Evolutionary conservation across 139 green algal species (phyloP), one percentile per base, ranked within the genome.

Genomic region (Marvania coccoides): DNA sequence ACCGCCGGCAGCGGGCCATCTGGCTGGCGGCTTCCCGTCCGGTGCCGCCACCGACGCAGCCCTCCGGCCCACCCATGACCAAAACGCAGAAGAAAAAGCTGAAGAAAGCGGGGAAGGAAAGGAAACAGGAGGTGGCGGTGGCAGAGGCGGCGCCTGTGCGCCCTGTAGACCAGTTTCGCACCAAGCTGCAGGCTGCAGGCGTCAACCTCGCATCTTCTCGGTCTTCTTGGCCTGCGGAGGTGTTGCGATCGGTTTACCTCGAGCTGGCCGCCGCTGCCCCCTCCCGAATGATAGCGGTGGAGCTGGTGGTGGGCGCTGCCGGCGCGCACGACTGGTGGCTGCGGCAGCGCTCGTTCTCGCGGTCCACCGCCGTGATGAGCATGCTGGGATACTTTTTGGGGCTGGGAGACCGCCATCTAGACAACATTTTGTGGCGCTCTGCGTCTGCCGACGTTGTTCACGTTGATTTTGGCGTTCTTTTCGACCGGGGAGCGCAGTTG

Each of bases 361-460:
- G 38, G 0, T 90, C 78, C 15, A 47, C 77, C 33, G 89, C 83
- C 1, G 67, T 84, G 9, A 87, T 82, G 54, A 91, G 83, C 77
- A 78, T 93, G 40, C 64, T 92, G 39, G 89, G 91, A 19, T 85
- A 90, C 67, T 62, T 96, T 60, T 56, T 97, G n/a, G 90, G 90
- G 2, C 68, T 97, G 31, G 90, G 90, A 0, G 90, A 96, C 75
- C 75, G 90, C 28, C 90, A 96, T 60, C 60, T 95, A 48, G 90
- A 96, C 78, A 96, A 96, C 79, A 82, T 96, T 30, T 76, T 96
- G 71, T 70, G 94, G 28, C 85, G 92, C 67, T 65, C 72, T 14
- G 80, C 81, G 63, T 78, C 15, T 36, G 75, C 62, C 9, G 54
- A 63, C 19, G 30, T 91, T 6, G 60, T 92, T 24, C 84, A 91